Percentiles rank a stretch among this genome's conserved stretches.
Conservation (phyloP, 352 stramenopile species). For the Hyaloperonospora brassicae region DNA sequence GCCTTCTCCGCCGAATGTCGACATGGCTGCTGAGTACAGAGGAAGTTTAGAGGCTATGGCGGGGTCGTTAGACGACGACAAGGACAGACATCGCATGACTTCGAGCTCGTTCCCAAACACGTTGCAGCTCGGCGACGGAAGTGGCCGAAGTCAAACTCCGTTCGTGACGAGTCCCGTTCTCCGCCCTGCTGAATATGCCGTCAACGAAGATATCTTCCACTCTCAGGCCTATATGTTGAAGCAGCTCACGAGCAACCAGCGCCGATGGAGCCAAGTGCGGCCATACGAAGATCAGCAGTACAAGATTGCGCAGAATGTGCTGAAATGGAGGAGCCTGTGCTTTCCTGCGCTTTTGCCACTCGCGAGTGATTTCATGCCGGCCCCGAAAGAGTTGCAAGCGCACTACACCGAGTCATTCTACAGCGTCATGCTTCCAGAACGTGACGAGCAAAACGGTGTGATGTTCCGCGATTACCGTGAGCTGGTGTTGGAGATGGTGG, state of each 20-base stretch:
- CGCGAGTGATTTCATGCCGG: constrained; percentile 86
- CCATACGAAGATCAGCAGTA: constrained; percentile 47
- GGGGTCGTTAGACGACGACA: constrained; percentile 31
- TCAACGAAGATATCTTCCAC: constrained; percentile 67
- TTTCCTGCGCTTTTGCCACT: constrained; percentile 92
- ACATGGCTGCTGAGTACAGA: constrained; percentile 25
- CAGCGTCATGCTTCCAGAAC: constrained; percentile 66
- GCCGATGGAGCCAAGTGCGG: constrained; percentile 94
- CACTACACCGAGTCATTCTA: constrained; percentile 86
- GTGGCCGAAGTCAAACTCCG: constrained; percentile 30
- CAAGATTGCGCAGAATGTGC: constrained; percentile 75
- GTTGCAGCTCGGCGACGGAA: constrained; percentile 41
- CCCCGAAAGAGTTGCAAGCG: constrained; percentile 61
- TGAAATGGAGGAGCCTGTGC: constrained; percentile 96
- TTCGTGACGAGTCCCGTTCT: constrained; percentile 57
- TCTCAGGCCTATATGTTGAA: constrained; percentile 69
- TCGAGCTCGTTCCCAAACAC: constrained; percentile 59
- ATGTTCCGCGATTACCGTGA: constrained; percentile 70
- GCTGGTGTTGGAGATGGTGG: constrained; percentile 81
- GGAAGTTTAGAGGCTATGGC: constrained; percentile 31
- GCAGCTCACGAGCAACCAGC: constrained; percentile 88
- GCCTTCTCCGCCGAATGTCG: constrained; percentile 34
- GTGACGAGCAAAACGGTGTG: constrained; percentile 54
- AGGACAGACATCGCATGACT: constrained; percentile 30
- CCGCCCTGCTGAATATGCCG: constrained; percentile 31